A percentile compares a stretch with the other conserved stretches of the same genome.
Evolutionary conservation across 2,329 filamentous ascomycete species (phyloP).

Genomic region (Pseudocercospora macadamiae): DNA sequence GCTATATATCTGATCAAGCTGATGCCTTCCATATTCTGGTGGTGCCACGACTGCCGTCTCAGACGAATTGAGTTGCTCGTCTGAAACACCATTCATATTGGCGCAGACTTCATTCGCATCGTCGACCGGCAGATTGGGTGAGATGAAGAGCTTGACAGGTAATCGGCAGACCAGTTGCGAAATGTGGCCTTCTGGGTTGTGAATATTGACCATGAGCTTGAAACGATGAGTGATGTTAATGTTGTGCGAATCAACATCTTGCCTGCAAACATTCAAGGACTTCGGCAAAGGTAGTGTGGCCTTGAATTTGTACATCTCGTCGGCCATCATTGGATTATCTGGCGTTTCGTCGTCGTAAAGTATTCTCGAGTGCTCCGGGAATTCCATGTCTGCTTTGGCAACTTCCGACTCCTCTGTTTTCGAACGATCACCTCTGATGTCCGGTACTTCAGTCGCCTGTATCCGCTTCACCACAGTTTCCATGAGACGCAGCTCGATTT

Average conservation of each 20-base stretch:
- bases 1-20: conserved; percentile 87
- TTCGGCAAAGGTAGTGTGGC: conserved; percentile 72
- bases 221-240: conserved; percentile 94
- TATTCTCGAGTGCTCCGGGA: conserved; percentile 40
- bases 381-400: conserved; percentile 43
- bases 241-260: conserved; percentile 84
- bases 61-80: conserved; percentile 52
- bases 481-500: conserved; percentile 76
- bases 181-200: conserved; percentile 92
- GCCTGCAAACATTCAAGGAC: conserved; percentile 78
- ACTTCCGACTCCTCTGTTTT: conserved; percentile 45
- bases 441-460: conserved; percentile 38
- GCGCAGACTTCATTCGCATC: conserved; percentile 77
- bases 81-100: conserved; percentile 41
- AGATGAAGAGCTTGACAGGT: conserved; percentile 92
- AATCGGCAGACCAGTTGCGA: conserved; percentile 92
- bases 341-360: conserved; percentile 43
- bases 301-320: conserved; percentile 64
- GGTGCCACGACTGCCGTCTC: conserved; percentile 71
- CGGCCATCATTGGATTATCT: conserved; percentile 44
- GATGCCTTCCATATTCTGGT: conserved; percentile 89
- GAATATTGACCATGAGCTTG: conserved; percentile 84
- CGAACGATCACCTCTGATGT: conserved; percentile 36
- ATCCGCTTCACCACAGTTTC: conserved; percentile 66
- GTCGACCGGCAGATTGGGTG: conserved; percentile 85